Base-by-base conservation (phyloP, 768 basidiomycete genomes). In the Xerocomus spinulosus region DNA sequence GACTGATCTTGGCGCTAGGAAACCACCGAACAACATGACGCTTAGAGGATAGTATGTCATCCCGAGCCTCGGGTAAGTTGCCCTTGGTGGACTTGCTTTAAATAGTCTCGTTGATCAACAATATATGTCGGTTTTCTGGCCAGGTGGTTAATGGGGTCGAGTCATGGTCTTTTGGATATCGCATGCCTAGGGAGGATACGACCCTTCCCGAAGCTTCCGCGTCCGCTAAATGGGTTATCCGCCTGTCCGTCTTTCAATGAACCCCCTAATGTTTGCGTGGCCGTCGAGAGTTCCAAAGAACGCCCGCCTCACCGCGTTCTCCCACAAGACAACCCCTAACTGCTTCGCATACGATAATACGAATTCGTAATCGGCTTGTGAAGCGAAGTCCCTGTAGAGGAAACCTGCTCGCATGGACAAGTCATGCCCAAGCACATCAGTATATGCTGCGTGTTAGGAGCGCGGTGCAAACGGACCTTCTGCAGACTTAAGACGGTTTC, bases 371-470 rank as follows among this genome's bases (percentile, higher is more conserved):
- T 95, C 92, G 23, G 82, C 83, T 62, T 84, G 81, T 15, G 91
- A 88, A 21, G 85, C 80, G 64, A 96, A 96, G 39, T 83, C 82
- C 34, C 82, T 92, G 70, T 94, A 96, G 33, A 96, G 79, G 64
- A 84, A 92, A 32, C 91, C 92, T 90, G 68, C 36, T 29, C 48
- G 46, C n/a, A 36, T 25, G 41, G 44, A 48, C 44, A 17, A 40
- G 44, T 48, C 42, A 52, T n/a, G 29, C 33, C 28, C 35, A 35
- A 45, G 42, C 0, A 9, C 28, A 43, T 46, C 9, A 56, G 37
- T 23, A 59, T 46, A 35, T 46, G 46, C 55, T 30, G 50, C 38
- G 23, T 41, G 55, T 46, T 23, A 29, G 43, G 37, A 52, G 23
- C 25, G 37, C 37, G 41, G 25, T 20, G 51, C 17, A 29, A 29